Percentiles rank a stretch among this genome's conserved stretches.
These are phyloP conservation scores for Taphrina confusa DNA, from an alignment of 1,139 yeast genomes.

Conservation along the genomic window DNA sequence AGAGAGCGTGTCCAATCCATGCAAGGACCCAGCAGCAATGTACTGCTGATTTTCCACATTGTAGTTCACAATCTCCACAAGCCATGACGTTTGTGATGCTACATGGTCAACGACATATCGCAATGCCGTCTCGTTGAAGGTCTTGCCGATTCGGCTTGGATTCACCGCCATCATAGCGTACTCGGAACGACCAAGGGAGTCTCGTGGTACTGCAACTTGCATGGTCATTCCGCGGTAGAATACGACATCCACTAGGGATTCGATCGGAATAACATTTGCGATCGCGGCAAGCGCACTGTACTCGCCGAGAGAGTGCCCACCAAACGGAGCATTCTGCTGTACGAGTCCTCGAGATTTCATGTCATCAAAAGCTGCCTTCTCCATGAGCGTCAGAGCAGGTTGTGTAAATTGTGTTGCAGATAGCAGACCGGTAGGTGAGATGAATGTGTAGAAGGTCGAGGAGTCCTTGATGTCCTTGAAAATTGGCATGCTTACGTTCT, in stretches of 20 bases:
- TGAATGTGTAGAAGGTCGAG: constrained; percentile 83
- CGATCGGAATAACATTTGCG: constrained; percentile 99
- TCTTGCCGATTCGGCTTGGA: constrained; percentile 86
- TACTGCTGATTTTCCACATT: constrained; percentile 98
- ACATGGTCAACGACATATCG: constrained; percentile 93
- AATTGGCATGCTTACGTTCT: constrained; percentile 84
- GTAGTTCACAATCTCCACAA: constrained; percentile 95
- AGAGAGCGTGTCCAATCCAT: constrained; percentile 89
- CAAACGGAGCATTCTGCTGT: constrained; percentile 90
- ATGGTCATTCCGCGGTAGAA: constrained; percentile 99
- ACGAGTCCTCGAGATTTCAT: constrained; percentile 93
- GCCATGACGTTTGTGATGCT: constrained; percentile 80
- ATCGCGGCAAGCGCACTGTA: constrained; percentile 95
- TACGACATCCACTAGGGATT: constrained; percentile 94
- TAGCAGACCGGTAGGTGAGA: constrained; percentile 89
- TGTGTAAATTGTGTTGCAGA: constrained; percentile 99
- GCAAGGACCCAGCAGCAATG: constrained; percentile 96
- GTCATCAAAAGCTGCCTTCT: constrained; percentile 97
- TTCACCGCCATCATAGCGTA: constrained; percentile 99
- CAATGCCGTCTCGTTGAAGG: constrained; percentile 89
- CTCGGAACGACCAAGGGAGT: constrained; percentile 89
- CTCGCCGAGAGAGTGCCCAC: constrained; percentile 99
- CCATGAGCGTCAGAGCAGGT: constrained; percentile 98
- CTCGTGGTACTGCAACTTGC: constrained; percentile 99
- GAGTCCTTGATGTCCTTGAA: constrained; percentile 84